Evolutionary conservation across 2,329 filamentous ascomycete species (phyloP), one percentile per base, ranked within the genome.

Genomic region (Coniella vitis): DNA sequence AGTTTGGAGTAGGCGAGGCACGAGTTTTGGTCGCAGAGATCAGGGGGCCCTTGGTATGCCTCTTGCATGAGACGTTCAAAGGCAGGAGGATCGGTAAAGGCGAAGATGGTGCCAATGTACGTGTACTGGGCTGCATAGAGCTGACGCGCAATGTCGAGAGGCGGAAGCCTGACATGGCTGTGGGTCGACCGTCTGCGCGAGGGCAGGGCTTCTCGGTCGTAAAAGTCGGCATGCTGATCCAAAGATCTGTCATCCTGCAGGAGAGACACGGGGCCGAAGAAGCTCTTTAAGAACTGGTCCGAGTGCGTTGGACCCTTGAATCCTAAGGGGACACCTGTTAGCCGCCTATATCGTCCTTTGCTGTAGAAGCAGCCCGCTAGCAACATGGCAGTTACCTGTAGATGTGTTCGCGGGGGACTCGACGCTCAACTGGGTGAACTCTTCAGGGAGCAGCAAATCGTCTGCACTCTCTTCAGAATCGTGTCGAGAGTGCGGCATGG

Each of bases 91-190:
- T 73, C 68, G 0, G 73, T 68, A 38, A 79, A 73, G 10, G 72
- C 71, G 51, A 79, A 79, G 9, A 79, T 79, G 13, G 75, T 78
- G 10, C 76, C 76, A 16, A 79, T 78, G 47, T 76, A 79, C 31
- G 68, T 67, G 57, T 78, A 75, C 49, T 79, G 76, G 1, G 74
- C 71, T 22, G 67, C 65, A 51, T 74, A 77, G 2, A 75, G 63
- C 13, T 72, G 64, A 45, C 71, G 72, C 0, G 74, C 74, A 53
- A 75, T 70, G 29, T 76, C 71, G 10, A 70, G 65, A 0, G 74
- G 73, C 0, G 75, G 75, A 1, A 78, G 60, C 13, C 68, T 62
- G 17, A 71, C 41, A 60, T n/a, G 65, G 48, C 12, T 57, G 35
- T 34, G 54, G 56, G 39, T 22, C 4, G 45, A 45, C 1, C 38